These are phyloP conservation scores for Epichloe hybrida DNA, from an alignment of 2,329 filamentous ascomycete species.

Conservation along the genomic window DNA sequence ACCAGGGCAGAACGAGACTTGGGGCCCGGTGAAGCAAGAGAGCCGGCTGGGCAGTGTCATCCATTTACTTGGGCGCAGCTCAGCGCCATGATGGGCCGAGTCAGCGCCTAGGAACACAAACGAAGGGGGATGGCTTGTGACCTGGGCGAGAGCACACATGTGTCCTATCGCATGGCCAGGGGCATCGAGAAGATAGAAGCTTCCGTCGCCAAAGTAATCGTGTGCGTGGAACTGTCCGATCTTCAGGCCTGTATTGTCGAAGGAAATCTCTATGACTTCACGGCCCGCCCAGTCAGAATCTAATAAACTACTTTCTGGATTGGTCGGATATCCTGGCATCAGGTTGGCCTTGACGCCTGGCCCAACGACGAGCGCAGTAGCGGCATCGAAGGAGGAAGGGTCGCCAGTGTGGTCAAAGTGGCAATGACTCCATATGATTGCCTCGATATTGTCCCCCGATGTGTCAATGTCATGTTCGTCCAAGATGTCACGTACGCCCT, in stretches of 20 bases:
- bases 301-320: slow-evolving; percentile 4
- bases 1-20: not conserved
- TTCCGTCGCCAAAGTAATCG: slow-evolving; percentile 29
- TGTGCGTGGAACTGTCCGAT: slow-evolving; percentile 24
- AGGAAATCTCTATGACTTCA: slow-evolving; percentile 7
- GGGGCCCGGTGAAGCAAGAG: not conserved
- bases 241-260: slow-evolving; percentile 3
- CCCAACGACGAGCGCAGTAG: slow-evolving; percentile 13
- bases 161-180: slow-evolving; percentile 12
- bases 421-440: slow-evolving; percentile 16
- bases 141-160: slow-evolving; percentile 10
- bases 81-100: slow-evolving; percentile 8
- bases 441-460: slow-evolving; percentile 7
- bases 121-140: slow-evolving; percentile 6
- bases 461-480: not conserved
- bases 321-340: slow-evolving; percentile 8
- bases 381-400: slow-evolving; percentile 11
- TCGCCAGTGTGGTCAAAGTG: slow-evolving; percentile 18
- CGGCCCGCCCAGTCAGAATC: slow-evolving; percentile 10
- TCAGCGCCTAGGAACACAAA: slow-evolving; percentile 14
- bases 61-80: slow-evolving; percentile 4
- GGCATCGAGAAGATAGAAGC: slow-evolving; percentile 26
- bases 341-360: slow-evolving; percentile 9
- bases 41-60: not conserved
- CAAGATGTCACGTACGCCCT: not conserved